A percentile compares a stretch with the other conserved stretches of the same genome.
Conservation (phyloP, 768 basidiomycete genomes). For the Suillus hirtellus region DNA sequence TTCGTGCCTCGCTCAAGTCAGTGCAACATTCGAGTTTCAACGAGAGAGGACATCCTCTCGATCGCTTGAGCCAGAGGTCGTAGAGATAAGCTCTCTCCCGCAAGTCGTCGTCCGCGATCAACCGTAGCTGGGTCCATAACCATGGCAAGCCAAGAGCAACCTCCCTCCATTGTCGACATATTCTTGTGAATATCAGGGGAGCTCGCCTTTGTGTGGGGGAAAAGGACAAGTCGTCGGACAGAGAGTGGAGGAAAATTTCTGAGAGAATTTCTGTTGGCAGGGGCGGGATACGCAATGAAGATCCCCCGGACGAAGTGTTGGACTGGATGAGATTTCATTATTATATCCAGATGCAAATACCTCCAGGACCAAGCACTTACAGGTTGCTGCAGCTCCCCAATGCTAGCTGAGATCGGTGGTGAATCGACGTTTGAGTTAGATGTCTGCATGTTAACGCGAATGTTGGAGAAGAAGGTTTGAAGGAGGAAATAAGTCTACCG, state of each 20-base stretch:
- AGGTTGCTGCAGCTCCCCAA: background rate
- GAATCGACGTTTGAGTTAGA: background rate
- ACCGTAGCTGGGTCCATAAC: constrained; percentile 46
- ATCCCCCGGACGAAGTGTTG: constrained; percentile 21
- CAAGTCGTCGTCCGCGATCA: constrained; percentile 13
- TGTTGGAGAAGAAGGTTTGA: background rate
- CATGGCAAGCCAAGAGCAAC: constrained; percentile 40
- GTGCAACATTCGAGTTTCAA: background rate
- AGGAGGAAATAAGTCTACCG: background rate
- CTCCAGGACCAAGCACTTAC: background rate
- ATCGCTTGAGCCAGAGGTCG: background rate
- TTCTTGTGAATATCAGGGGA: constrained; percentile 41
- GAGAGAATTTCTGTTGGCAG: constrained; percentile 48
- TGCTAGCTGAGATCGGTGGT: background rate
- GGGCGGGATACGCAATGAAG: constrained; percentile 32
- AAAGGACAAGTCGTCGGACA: constrained; percentile 24
- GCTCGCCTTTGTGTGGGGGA: constrained; percentile 28
- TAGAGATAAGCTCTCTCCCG: constrained; percentile 2
- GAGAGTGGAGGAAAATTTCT: constrained; percentile 46
- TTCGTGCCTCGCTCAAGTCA: background rate
- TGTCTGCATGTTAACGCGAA: background rate
- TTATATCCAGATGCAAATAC: background rate
- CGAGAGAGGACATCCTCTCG: background rate
- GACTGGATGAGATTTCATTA: constrained; percentile 5
- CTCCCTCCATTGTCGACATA: constrained; percentile 45